Evolutionary conservation across 2,329 filamentous ascomycete genomes (phyloP), one percentile per base, ranked within the genome.

Genomic region (Botrytis deweyae): DNA sequence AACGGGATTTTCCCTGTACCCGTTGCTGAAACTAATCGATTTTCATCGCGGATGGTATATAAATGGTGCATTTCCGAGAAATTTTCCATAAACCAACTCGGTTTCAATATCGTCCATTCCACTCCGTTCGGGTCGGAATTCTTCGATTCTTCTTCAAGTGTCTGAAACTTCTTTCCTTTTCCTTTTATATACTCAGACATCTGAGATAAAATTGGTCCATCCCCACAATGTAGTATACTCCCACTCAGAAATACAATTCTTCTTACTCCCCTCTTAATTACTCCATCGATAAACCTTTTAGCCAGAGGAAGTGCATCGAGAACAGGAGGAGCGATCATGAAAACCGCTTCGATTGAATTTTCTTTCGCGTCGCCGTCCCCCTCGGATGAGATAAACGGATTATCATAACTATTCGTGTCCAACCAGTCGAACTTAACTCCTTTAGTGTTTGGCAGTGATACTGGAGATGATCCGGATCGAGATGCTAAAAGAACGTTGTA

Each of bases 41-140:
- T 80, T 70, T 85, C 81, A 8, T 83, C 78, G 40, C 78, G 81
- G 75, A 87, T 84, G 3, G 79, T 77, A 2, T 61, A 49, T 4
- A 75, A 65, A 74, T 81, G 80, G 49, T 80, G 77, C 52, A 80
- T 75, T 72, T 83, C 80, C 1, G 80, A 79, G 72, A 87, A 84
- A 77, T 87, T 87, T 76, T 87, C 80, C 80, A 85, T 85, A 73
- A 87, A 87, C 84, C 85, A 88, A 25, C 83, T 84, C 7, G 85
- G 84, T 73, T 84, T 77, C 76, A 87, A 73, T 12, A 85, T 82
- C 8, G 81, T 81, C 81, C 83, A 87, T 70, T 84, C 83, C 1
- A 84, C 76, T 25, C 81, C 80, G 2, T 84, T 80, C 12, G 12
- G 18, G 44, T 62, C 7, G 18, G 0, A 20, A 44, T 20, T 44